Percentiles rank a stretch among this genome's conserved stretches.
Evolutionary conservation across 345 rosid genomes (phyloP).

Genomic region (Carallia brachiata): DNA sequence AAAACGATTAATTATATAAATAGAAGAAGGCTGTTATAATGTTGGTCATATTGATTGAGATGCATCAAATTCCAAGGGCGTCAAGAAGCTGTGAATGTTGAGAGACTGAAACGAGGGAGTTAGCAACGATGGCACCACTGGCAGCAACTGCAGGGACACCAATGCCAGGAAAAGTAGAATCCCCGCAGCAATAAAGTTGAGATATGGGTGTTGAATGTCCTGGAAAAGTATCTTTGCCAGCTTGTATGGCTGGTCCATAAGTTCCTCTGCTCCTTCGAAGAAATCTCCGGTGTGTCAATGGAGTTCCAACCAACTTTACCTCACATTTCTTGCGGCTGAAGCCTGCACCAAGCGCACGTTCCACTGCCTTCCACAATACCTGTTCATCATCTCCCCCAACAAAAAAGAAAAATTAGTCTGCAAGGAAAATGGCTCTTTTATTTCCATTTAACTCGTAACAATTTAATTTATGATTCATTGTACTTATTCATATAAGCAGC

Average conservation of each 20-base stretch:
- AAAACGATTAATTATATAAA: too few relatives aligned
- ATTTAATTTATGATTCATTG: too few relatives aligned
- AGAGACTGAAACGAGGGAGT: slow-evolving; percentile 70
- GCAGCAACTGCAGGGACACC: slow-evolving; percentile 96
- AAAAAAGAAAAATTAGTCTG: too few relatives aligned
- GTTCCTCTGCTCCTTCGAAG: slow-evolving; percentile 80
- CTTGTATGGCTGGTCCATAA: slow-evolving; percentile 82
- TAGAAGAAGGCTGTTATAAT: neutral
- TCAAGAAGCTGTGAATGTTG: slow-evolving; percentile 84
- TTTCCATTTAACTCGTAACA: too few relatives aligned
- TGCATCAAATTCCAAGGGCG: slow-evolving; percentile 63
- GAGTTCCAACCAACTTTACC: slow-evolving; percentile 86
- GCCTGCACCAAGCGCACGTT: slow-evolving; percentile 73
- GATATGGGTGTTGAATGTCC: slow-evolving; percentile 81
- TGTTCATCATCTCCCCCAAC: slow-evolving; percentile 8
- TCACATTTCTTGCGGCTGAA: slow-evolving; percentile 74
- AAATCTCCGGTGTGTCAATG: slow-evolving; percentile 79
- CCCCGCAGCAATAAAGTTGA: slow-evolving; percentile 82
- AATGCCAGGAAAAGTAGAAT: slow-evolving; percentile 91
- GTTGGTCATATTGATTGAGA: neutral
- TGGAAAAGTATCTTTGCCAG: slow-evolving; percentile 74
- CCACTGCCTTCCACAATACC: slow-evolving; percentile 93
- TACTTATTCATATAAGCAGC: too few relatives aligned
- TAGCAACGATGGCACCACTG: slow-evolving; percentile 91
- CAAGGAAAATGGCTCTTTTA: too few relatives aligned